Base-by-base conservation (phyloP, 1,284 basidiomycete species). In the Pseudozyma tsukubaensis region DNA sequence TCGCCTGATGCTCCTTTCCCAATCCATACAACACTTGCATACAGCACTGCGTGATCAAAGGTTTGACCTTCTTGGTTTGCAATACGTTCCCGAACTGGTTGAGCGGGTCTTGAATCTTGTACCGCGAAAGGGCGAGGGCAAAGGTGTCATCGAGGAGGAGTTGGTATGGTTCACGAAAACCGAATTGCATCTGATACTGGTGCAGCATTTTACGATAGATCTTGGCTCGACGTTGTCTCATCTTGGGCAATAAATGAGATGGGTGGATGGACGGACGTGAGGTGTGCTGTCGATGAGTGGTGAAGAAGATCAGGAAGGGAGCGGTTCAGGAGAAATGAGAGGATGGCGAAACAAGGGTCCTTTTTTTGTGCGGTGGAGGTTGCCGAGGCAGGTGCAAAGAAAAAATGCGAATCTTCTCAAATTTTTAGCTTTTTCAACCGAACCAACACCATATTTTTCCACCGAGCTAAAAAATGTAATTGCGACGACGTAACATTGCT, bases 191-290 rank as follows among this genome's bases (percentile, higher is more conserved):
- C 42, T 73, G 57, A 52, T 83, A 83, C 49, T 76, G 71, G 44
- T 81, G 74, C 45, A 84, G 59, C 50, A 82, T 69, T 52, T 81
- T 80, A 58, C 79, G 70, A 56, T 83, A 83, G 37, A 75, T 42
- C 50, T 84, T 83, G 43, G 81, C 79, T 14, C 82, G 52, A 51
- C 81, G 81, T 61, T 84, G 83, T 16, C 83, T 58, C 83, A 84
- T 84, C 36, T 59, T 70, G 63, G 36, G 24, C n/a, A n/a, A n/a
- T n/a, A n/a, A n/a, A n/a, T n/a, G n/a, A n/a, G n/a, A n/a, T n/a
- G n/a, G n/a, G n/a, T n/a, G n/a, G n/a, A n/a, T n/a, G n/a, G n/a
- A n/a, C n/a, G n/a, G n/a, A n/a, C 6, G 13, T 24, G 40, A 35
- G 36, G 13, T 29, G n/a, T 5, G 35, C 16, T 21, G 47, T n/a